These are phyloP conservation scores for Tirmania nivea DNA, from an alignment of 495 filamentous ascomycete species.

Conservation along the genomic window DNA sequence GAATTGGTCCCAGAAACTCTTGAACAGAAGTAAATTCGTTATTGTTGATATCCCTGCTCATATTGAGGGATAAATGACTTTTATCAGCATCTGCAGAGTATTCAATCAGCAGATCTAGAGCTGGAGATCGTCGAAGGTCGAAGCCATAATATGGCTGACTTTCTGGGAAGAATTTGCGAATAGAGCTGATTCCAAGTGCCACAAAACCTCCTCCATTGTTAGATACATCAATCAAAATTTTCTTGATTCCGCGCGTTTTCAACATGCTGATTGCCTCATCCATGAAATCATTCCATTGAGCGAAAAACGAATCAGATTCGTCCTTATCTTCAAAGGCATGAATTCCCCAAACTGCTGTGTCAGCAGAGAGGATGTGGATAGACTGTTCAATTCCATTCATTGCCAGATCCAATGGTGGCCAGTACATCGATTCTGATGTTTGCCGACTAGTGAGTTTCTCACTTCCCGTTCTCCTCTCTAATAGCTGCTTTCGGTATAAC, in stretches of 20 bases:
- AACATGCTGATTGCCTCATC: conserved; percentile 1
- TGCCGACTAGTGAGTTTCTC: not conserved
- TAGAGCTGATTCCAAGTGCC: conserved; percentile 5
- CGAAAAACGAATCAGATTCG: not conserved
- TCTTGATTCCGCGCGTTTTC: not conserved
- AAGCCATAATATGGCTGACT: conserved; percentile 9
- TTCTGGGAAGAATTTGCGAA: conserved; percentile 10
- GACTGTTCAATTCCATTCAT: not conserved
- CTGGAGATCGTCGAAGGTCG: conserved; percentile 13
- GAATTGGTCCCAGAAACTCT: conserved; percentile 6
- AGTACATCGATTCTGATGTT: not conserved
- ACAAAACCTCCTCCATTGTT: conserved; percentile 8
- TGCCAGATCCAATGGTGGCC: not conserved
- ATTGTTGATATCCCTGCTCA: not conserved
- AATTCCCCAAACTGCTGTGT: conserved; percentile 6
- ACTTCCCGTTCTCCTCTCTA: not conserved
- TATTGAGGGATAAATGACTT: not conserved
- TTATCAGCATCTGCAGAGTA: not conserved
- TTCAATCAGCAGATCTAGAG: conserved; percentile 6
- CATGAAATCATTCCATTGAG: not conserved
- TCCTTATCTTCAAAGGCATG: not conserved
- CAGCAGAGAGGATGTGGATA: conserved; percentile 2
- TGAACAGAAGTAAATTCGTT: not conserved
- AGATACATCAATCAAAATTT: conserved; percentile 12
- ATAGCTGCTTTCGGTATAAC: not conserved